Evolutionary conservation across 352 stramenopile genomes (phyloP).

Genomic region (Phytophthora rubi): DNA sequence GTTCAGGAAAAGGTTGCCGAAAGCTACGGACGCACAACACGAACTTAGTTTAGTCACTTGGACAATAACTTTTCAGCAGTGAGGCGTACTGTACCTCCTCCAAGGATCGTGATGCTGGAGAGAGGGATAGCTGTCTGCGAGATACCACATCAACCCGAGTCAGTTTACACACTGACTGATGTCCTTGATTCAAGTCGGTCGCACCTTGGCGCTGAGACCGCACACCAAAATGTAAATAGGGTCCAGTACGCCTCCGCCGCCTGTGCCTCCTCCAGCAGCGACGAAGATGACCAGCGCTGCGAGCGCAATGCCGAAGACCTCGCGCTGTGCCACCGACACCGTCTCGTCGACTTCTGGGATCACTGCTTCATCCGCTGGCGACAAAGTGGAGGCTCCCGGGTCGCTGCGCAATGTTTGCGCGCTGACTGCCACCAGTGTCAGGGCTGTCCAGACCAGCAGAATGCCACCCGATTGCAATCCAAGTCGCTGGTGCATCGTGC

Average conservation of each 20-base stretch:
- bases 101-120: conserved; percentile 96
- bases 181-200: neutral
- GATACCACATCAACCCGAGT: conserved; percentile 1
- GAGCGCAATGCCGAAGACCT: conserved; percentile 59
- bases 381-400: neutral
- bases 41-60: neutral
- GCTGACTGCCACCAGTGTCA: neutral
- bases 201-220: conserved; percentile 87
- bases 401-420: conserved; percentile 25
- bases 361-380: conserved; percentile 21
- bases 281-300: conserved; percentile 84
- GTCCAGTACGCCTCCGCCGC: conserved; percentile 94
- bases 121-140: conserved; percentile 92
- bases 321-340: conserved; percentile 42
- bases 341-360: conserved; percentile 23
- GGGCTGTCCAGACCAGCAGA: conserved; percentile 1
- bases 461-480: neutral
- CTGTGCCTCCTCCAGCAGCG: conserved; percentile 88
- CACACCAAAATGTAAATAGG: conserved; percentile 97
- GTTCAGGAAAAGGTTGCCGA: conserved; percentile 95
- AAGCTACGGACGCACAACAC: conserved; percentile 38
- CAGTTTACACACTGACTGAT: neutral
- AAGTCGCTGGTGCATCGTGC: neutral
- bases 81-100: conserved; percentile 50
- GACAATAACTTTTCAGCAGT: neutral